Evolutionary conservation across 1,284 basidiomycete species (phyloP).

Genomic region (Papiliotrema terrestris): DNA sequence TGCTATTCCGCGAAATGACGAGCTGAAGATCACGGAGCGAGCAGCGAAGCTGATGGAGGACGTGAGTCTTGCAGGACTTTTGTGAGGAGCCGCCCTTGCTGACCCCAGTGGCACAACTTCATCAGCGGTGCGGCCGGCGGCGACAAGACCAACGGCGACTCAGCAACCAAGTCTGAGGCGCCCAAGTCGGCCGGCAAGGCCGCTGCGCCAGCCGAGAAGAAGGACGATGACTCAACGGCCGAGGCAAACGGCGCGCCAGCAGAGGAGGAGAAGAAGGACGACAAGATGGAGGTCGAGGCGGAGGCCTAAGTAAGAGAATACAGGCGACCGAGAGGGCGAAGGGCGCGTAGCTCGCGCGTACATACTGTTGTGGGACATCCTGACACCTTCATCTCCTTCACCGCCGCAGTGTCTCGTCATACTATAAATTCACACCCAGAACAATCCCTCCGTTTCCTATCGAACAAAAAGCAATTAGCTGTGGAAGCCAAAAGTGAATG

Average conservation of each 20-base stretch:
- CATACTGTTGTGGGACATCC: too few relatives aligned
- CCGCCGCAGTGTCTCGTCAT: too few relatives aligned
- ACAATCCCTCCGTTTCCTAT: too few relatives aligned
- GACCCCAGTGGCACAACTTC: slow-evolving; percentile 23
- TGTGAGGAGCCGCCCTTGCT: background rate
- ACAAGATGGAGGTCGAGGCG: slow-evolving; percentile 21
- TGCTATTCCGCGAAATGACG: slow-evolving; percentile 72
- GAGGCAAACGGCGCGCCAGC: slow-evolving; percentile 14
- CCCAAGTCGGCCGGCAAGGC: slow-evolving; percentile 2
- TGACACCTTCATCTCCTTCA: too few relatives aligned
- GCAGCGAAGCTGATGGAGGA: slow-evolving; percentile 52
- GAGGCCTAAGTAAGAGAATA: background rate
- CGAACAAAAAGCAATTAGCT: too few relatives aligned
- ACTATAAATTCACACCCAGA: too few relatives aligned
- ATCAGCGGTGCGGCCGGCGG: slow-evolving; percentile 18
- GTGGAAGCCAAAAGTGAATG: too few relatives aligned
- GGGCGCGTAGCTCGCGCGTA: too few relatives aligned
- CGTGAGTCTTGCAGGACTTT: slow-evolving; percentile 19
- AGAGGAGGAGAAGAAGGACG: slow-evolving; percentile 12
- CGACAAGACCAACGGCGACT: slow-evolving; percentile 49
- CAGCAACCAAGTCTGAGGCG: slow-evolving; percentile 1
- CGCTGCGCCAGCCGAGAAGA: slow-evolving; percentile 9
- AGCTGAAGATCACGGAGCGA: slow-evolving; percentile 81
- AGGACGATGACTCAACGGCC: background rate
- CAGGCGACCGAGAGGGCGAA: too few relatives aligned